A percentile compares a stretch with the other conserved stretches of the same genome.
Conservation (phyloP, 768 basidiomycete genomes). For the Termitomyces sp. region DNA sequence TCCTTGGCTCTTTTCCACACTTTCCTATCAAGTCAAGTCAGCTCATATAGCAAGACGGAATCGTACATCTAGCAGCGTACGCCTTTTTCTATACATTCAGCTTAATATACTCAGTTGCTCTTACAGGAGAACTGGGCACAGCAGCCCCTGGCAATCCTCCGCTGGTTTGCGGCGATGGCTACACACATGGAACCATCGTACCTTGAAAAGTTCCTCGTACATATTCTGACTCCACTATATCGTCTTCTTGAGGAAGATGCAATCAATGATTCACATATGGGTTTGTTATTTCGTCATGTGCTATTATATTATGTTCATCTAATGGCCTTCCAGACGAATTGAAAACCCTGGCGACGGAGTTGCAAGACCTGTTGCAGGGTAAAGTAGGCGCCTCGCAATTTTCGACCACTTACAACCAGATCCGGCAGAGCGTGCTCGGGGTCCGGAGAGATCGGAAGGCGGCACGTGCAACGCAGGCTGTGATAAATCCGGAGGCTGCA, state of each 20-base stretch:
- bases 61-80: constrained; percentile 42
- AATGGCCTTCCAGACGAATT: constrained; percentile 61
- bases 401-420: constrained; percentile 71
- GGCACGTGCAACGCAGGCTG: constrained; percentile 53
- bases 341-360: constrained; percentile 73
- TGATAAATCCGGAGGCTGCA: constrained; percentile 72
- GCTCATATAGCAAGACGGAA: constrained; percentile 71
- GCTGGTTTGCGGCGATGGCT: constrained; percentile 94
- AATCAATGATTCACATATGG: constrained; percentile 73
- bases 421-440: constrained; percentile 66
- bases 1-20: constrained; percentile 91
- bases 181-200: constrained; percentile 58
- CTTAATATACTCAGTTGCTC: constrained; percentile 9
- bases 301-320: background rate
- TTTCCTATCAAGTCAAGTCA: constrained; percentile 83
- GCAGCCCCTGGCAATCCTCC: constrained; percentile 74
- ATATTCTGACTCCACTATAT: constrained; percentile 84
- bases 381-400: constrained; percentile 91
- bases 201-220: constrained; percentile 71
- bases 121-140: constrained; percentile 76
- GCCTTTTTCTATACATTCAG: constrained; percentile 18
- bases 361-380: constrained; percentile 82
- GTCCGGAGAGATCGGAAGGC: constrained; percentile 73
- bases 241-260: constrained; percentile 87
- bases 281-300: constrained; percentile 36